Base-by-base conservation (phyloP, 352 stramenopile species). In the Globisporangium heterothallicum region DNA sequence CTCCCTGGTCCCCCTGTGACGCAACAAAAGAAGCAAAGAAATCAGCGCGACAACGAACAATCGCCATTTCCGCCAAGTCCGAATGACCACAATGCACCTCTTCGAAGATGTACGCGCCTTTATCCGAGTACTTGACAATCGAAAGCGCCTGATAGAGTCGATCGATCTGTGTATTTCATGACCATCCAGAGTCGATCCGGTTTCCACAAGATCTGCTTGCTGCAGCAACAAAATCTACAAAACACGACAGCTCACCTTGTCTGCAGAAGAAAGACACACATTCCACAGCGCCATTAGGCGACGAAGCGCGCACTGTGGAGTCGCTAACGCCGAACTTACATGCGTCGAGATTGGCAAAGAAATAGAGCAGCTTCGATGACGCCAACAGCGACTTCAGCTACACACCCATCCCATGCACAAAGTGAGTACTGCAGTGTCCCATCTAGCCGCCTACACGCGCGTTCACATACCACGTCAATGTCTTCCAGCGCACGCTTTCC, bases 301-400 rank as follows among this genome's bases (percentile, higher is more conserved):
- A 58, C 16, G 55, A 45, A 22, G 27, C 21, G 35, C 8, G 3
- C 40, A 41, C 6, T 27, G 19, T 12, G 25, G 34, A 16, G 18
- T 41, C 18, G 19, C 24, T 26, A 25, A 6, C 16, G n/a, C 42
- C 13, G 25, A 14, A 78, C 75, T 38, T 55, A 90, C 77, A 87
- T 36, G 75, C 71, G 47, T 92, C 82, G 19, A 92, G 59, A 45
- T 89, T 87, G 42, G 77, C 72, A 58, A 89, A 92, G 58, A 90
- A 89, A 35, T 88, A 68, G 53, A 88, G 77, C 26, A 92, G 59
- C 42, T 87, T 88, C 43, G 82, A 87, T 41, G 72, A 72, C 10
- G 58, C 65, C 22, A 92, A 74, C 26, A 90, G 63, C 26, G 80
- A 77, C 54, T 92, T 92, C 25, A 92, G 74, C 81, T 91, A 58